Percentiles rank a stretch among this genome's conserved stretches.
These are phyloP conservation scores for Ophiostoma novo-ulmi DNA, from an alignment of 2,329 filamentous ascomycete species.

Conservation along the genomic window DNA sequence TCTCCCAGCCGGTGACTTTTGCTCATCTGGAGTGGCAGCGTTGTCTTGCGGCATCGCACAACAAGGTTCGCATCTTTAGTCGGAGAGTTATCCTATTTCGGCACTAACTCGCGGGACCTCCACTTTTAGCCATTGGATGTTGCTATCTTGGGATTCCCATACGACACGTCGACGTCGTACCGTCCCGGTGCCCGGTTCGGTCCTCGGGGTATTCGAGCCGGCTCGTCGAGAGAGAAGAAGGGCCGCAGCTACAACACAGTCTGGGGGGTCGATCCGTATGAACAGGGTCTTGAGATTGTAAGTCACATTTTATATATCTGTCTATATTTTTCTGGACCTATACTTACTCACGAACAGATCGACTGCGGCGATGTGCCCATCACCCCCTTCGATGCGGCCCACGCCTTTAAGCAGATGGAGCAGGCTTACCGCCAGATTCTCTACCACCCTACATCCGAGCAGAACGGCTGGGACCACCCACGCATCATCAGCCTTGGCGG, in stretches of 20 bases:
- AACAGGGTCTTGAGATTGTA: slow-evolving; percentile 17
- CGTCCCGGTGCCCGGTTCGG: slow-evolving; percentile 27
- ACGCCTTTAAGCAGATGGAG: slow-evolving; percentile 30
- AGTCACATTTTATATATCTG: not conserved
- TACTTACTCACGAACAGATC: slow-evolving; percentile 16
- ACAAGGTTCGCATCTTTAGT: not conserved
- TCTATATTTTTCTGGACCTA: not conserved
- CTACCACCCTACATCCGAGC: slow-evolving; percentile 21
- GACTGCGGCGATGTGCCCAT: slow-evolving; percentile 29
- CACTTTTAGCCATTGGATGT: slow-evolving; percentile 24
- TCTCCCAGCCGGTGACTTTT: slow-evolving; percentile 25
- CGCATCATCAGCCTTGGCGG: slow-evolving; percentile 30
- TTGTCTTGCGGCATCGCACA: slow-evolving; percentile 20
- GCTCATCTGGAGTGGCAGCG: slow-evolving; percentile 26
- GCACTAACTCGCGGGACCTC: not conserved
- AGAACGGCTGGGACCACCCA: slow-evolving; percentile 22
- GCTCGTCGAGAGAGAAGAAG: slow-evolving; percentile 26
- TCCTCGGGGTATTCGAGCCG: slow-evolving; percentile 25
- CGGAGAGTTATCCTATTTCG: not conserved
- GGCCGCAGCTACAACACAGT: slow-evolving; percentile 26
- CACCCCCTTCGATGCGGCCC: slow-evolving; percentile 28
- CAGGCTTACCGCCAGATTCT: slow-evolving; percentile 25
- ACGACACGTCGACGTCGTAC: slow-evolving; percentile 28
- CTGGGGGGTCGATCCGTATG: slow-evolving; percentile 25
- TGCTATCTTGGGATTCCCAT: slow-evolving; percentile 26